Percentiles rank a stretch among this genome's conserved stretches.
phyloP scores from a whole-genome alignment of 495 filamentous ascomycete genomes.

The Penicillium psychrofluorescens region DNA sequence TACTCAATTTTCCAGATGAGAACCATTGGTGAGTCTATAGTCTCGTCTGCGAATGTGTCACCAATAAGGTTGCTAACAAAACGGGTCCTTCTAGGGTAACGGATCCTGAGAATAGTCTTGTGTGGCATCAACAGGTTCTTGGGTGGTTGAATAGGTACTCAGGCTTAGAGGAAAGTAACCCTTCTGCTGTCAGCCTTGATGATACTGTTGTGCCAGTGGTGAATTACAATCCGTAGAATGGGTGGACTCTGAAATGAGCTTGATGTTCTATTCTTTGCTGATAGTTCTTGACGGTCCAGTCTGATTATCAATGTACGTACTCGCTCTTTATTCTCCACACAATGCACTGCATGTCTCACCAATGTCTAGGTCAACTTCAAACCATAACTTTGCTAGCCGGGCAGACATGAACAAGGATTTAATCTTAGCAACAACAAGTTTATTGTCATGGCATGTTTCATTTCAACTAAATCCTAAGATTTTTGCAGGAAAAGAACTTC shows the following conservation, averaged over 20 bases:
- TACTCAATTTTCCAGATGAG: conserved; percentile 49
- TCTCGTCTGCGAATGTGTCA: background rate
- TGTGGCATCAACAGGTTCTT: conserved; percentile 43
- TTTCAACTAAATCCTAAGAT: too few species aligned
- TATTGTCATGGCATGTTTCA: too few species aligned
- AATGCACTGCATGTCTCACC: too few species aligned
- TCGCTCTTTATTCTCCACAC: too few species aligned
- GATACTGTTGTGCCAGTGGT: conserved; percentile 28
- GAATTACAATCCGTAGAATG: conserved; percentile 18
- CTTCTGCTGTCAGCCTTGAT: conserved; percentile 23
- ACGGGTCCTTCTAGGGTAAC: conserved; percentile 18
- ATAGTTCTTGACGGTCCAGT: too few species aligned
- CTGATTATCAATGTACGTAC: background rate
- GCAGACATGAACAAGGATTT: too few species aligned
- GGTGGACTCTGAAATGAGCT: background rate
- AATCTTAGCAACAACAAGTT: too few species aligned
- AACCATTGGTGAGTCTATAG: conserved; percentile 33
- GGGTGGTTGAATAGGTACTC: conserved; percentile 43
- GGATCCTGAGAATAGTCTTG: conserved; percentile 34
- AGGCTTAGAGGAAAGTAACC: conserved; percentile 18
- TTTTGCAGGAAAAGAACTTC: too few species aligned
- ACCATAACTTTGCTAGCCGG: too few species aligned
- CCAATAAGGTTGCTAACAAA: background rate
- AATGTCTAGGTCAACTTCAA: too few species aligned
- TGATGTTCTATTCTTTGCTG: too few species aligned